phyloP scores from a whole-genome alignment of 2,329 filamentous ascomycete genomes.

The Calonectria honghensis region DNA sequence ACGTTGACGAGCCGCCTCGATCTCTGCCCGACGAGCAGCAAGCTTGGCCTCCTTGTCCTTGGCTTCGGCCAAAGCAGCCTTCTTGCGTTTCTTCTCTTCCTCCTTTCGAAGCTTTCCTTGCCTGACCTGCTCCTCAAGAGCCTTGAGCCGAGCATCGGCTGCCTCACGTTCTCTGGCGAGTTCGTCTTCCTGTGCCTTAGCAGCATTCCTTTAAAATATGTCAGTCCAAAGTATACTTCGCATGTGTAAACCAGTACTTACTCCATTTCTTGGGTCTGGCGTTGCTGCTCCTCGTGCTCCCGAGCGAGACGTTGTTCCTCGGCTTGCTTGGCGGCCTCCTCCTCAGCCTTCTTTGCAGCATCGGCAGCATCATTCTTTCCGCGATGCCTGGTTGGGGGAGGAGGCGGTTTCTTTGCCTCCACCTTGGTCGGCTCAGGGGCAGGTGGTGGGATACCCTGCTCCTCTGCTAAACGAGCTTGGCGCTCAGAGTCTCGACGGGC shows the following conservation, averaged over 20 bases:
- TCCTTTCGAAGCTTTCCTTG: slow-evolving; percentile 97
- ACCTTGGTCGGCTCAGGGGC: slow-evolving; percentile 67
- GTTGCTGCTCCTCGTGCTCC: slow-evolving; percentile 85
- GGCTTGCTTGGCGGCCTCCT: slow-evolving; percentile 74
- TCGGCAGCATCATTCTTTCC: slow-evolving; percentile 75
- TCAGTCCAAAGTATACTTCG: neutral
- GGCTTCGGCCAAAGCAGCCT: slow-evolving; percentile 89
- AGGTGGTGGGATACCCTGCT: slow-evolving; percentile 79
- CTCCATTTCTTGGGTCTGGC: slow-evolving; percentile 86
- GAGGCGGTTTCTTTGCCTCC: slow-evolving; percentile 80
- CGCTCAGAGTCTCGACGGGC: slow-evolving; percentile 90
- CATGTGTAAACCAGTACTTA: slow-evolving; percentile 71
- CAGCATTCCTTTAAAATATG: slow-evolving; percentile 77
- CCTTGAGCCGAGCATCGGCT: slow-evolving; percentile 87
- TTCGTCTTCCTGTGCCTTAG: slow-evolving; percentile 85
- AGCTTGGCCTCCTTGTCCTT: slow-evolving; percentile 92
- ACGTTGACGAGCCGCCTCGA: slow-evolving; percentile 91
- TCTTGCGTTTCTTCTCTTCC: slow-evolving; percentile 94
- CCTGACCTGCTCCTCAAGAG: slow-evolving; percentile 93
- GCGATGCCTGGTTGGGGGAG: slow-evolving; percentile 85
- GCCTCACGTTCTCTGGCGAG: slow-evolving; percentile 87
- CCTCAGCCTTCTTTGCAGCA: slow-evolving; percentile 74
- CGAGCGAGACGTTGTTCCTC: slow-evolving; percentile 80
- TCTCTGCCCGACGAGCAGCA: slow-evolving; percentile 89
- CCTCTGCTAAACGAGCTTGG: slow-evolving; percentile 87